Evolutionary conservation across 2,329 filamentous ascomycete genomes (phyloP).

Genomic region (Apiospora koreana): DNA sequence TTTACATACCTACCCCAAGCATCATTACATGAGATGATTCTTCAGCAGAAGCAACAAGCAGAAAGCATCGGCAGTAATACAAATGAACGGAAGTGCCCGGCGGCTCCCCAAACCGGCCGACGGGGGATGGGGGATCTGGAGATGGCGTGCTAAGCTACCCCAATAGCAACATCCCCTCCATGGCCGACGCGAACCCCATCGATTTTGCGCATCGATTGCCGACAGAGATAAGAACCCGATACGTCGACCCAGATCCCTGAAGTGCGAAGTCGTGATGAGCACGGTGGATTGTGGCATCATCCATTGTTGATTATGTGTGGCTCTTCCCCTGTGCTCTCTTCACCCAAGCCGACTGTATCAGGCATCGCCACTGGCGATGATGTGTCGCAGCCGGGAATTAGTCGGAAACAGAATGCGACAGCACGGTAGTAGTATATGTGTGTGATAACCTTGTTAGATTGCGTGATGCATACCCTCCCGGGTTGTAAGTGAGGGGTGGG

Average conservation of each 20-base stretch:
- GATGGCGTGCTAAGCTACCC: slow-evolving; percentile 12
- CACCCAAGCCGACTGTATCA: background rate
- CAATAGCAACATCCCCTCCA: slow-evolving; percentile 12
- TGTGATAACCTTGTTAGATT: background rate
- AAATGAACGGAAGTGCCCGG: background rate
- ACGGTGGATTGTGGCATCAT: background rate
- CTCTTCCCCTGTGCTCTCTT: background rate
- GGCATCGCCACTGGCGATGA: background rate
- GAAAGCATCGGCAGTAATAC: too few relatives aligned
- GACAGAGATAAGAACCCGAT: background rate
- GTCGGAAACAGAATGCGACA: background rate
- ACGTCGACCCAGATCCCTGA: background rate
- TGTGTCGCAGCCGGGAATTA: background rate
- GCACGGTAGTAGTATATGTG: background rate
- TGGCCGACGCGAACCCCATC: background rate
- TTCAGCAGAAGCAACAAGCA: too few relatives aligned
- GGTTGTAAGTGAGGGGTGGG: background rate
- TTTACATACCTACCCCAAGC: too few relatives aligned
- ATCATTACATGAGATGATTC: too few relatives aligned
- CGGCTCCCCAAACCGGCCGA: background rate
- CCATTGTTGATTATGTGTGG: background rate
- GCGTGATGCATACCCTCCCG: background rate
- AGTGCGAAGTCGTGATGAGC: background rate
- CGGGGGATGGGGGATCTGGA: background rate
- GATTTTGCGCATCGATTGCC: background rate